phyloP scores from a whole-genome alignment of 139 green algal genomes.

The Closterium sp. region DNA sequence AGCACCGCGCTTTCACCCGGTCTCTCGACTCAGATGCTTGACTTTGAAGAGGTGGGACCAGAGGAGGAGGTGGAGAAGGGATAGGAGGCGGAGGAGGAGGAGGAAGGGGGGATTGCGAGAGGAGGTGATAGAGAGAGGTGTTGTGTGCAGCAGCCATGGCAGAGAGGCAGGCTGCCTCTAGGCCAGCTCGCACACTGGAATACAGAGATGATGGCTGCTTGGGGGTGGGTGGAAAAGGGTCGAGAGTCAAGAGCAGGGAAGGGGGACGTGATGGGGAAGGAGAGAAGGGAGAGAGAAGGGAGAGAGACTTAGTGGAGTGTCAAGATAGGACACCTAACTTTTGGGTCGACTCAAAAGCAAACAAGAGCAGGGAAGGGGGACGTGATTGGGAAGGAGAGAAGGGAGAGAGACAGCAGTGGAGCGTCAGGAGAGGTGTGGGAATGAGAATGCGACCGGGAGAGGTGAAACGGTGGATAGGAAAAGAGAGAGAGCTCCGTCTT shows the following conservation, averaged over 20 bases:
- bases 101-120: not conserved
- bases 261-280: not conserved
- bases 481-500: no score
- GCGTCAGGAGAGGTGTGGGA: no score
- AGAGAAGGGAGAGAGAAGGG: not conserved
- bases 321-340: no score
- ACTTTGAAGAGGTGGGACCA: not conserved
- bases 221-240: not conserved
- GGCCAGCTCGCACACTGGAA: constrained; percentile 68
- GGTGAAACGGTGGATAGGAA: no score
- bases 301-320: not conserved
- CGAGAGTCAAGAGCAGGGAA: not conserved
- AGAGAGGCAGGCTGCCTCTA: constrained; percentile 74
- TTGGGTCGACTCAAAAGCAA: no score
- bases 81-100: not conserved
- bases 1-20: not conserved
- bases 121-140: constrained; percentile 8
- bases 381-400: no score
- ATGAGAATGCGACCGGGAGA: not conserved
- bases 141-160: constrained; percentile 59
- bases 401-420: no score
- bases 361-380: no score
- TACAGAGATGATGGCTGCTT: constrained; percentile 42
- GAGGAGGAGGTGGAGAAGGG: constrained; percentile 1
- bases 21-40: not conserved